A percentile compares a stretch with the other conserved stretches of the same genome.
Evolutionary conservation across 1,139 yeast genomes (phyloP).

Genomic region (Lodderomyces parapsilosis): DNA sequence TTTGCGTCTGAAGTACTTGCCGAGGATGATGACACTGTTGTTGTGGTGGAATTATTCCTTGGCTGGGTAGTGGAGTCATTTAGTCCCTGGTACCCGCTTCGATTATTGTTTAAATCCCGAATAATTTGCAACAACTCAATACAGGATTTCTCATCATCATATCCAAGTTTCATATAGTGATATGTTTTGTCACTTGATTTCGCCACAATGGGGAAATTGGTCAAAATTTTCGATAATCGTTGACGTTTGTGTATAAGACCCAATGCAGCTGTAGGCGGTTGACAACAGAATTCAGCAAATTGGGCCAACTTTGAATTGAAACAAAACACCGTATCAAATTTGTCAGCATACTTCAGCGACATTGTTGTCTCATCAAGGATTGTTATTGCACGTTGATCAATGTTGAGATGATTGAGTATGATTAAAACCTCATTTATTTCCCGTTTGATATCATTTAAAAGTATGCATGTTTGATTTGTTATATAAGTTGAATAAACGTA

Average conservation of each 20-base stretch:
- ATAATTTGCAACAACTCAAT: constrained; percentile 26
- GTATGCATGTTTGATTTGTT: constrained; percentile 23
- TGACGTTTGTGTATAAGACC: not conserved
- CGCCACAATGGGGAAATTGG: constrained; percentile 9
- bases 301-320: constrained; percentile 19
- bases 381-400: constrained; percentile 27
- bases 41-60: constrained; percentile 3
- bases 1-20: not conserved
- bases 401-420: constrained; percentile 29
- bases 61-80: not conserved
- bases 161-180: constrained; percentile 25
- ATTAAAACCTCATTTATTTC: constrained; percentile 40
- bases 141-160: constrained; percentile 28
- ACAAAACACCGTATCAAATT: constrained; percentile 25
- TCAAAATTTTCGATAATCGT: constrained; percentile 16
- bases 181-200: constrained; percentile 24
- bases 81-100: not conserved
- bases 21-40: constrained; percentile 3
- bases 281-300: constrained; percentile 22
- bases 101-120: constrained; percentile 18
- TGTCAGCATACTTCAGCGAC: constrained; percentile 16
- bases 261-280: not conserved
- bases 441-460: constrained; percentile 27
- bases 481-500: constrained; percentile 16
- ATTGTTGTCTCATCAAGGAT: constrained; percentile 26